Conservation (phyloP, 2,329 filamentous ascomycete species). For the Didymella arachidicola region DNA sequence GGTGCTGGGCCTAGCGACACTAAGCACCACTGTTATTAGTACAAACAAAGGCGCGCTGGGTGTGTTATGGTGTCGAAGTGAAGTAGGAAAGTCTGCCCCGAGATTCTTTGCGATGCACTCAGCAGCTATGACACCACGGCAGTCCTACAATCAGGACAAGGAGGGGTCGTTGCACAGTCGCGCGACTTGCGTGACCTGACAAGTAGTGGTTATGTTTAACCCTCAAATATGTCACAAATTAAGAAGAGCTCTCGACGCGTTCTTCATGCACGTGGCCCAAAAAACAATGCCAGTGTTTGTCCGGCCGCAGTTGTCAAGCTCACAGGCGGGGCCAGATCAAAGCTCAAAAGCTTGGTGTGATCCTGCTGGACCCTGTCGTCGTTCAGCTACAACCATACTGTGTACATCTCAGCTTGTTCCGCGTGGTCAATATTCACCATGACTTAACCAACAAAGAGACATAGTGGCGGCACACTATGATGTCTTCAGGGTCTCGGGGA, state of each 20-base stretch:
- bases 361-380: constrained; percentile 16
- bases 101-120: constrained; percentile 26
- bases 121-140: constrained; percentile 36
- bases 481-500: constrained; percentile 7
- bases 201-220: constrained; percentile 5
- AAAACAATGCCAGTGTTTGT: constrained; percentile 6
- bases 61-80: constrained; percentile 7
- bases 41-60: constrained; percentile 4
- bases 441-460: constrained; percentile 12
- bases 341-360: constrained; percentile 18
- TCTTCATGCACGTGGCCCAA: constrained; percentile 25
- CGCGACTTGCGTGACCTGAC: constrained; percentile 19
- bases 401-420: background rate
- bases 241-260: constrained; percentile 12
- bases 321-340: constrained; percentile 14
- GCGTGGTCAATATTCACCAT: background rate
- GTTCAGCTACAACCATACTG: constrained; percentile 6
- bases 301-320: constrained; percentile 9
- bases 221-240: constrained; percentile 6
- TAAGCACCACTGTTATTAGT: constrained; percentile 2
- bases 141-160: constrained; percentile 16
- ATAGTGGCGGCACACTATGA: constrained; percentile 5
- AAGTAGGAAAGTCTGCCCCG: constrained; percentile 14
- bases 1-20: constrained; percentile 6
- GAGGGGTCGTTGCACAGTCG: constrained; percentile 18